Evolutionary conservation across 2,329 filamentous ascomycete genomes (phyloP).

Genomic region (Stagonosporopsis chrysanthemi): DNA sequence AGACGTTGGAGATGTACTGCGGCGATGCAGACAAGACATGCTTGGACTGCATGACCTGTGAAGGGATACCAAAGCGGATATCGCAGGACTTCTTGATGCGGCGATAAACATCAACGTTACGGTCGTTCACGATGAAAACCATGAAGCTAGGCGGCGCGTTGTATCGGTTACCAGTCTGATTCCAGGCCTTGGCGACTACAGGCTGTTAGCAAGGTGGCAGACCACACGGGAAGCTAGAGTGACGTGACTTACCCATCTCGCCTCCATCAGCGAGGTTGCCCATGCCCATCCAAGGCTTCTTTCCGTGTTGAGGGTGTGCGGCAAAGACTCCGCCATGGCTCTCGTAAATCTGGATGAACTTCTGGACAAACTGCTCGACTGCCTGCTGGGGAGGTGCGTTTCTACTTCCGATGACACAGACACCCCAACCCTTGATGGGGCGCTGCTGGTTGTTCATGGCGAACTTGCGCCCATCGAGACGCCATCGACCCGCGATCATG

Average conservation of each 20-base stretch:
- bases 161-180: constrained; percentile 61
- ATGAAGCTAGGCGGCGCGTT: constrained; percentile 74
- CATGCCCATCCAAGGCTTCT: constrained; percentile 41
- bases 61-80: constrained; percentile 81
- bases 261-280: constrained; percentile 51
- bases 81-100: constrained; percentile 90
- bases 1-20: constrained; percentile 92
- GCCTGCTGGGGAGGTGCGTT: constrained; percentile 51
- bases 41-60: constrained; percentile 77
- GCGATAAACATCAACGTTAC: constrained; percentile 76
- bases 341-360: constrained; percentile 68
- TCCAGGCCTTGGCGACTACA: constrained; percentile 63
- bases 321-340: constrained; percentile 67
- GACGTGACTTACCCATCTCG: constrained; percentile 34
- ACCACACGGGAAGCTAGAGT: constrained; percentile 19
- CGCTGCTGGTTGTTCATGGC: constrained; percentile 64
- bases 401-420: constrained; percentile 69
- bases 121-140: constrained; percentile 77
- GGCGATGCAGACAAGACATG: constrained; percentile 74
- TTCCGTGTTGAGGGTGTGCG: constrained; percentile 35
- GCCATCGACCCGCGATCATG: constrained; percentile 79
- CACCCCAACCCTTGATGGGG: constrained; percentile 75
- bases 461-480: constrained; percentile 83
- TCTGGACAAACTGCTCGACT: constrained; percentile 62
- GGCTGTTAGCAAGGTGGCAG: not conserved